These are phyloP conservation scores for Raffaelea albimanens DNA, from an alignment of 2,329 filamentous ascomycete species.

Conservation along the genomic window DNA sequence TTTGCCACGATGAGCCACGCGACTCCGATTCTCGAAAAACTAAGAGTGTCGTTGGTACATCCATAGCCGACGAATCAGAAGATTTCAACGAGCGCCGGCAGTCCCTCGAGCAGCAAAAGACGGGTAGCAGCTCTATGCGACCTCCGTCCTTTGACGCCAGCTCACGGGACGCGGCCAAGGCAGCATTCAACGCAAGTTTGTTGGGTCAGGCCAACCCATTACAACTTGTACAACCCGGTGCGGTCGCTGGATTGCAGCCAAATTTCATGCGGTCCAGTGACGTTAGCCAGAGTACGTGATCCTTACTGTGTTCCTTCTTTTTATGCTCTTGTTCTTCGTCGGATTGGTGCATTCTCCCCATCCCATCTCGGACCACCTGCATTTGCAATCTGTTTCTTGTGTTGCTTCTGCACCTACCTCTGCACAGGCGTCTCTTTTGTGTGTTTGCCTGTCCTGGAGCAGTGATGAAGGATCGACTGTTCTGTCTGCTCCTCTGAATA, in stretches of 20 bases:
- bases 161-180: slow-evolving; percentile 26
- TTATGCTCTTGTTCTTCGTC: neutral
- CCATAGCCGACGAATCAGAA: slow-evolving; percentile 53
- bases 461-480: no score
- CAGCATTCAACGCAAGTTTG: slow-evolving; percentile 31
- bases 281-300: slow-evolving; percentile 62
- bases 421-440: no score
- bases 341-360: slow-evolving; percentile 4
- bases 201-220: slow-evolving; percentile 45
- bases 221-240: slow-evolving; percentile 63
- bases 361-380: neutral
- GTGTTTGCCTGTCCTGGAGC: no score
- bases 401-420: no score
- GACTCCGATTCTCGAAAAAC: slow-evolving; percentile 72
- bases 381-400: slow-evolving; percentile 41
- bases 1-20: slow-evolving; percentile 95
- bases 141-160: slow-evolving; percentile 35
- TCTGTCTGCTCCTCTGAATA: no score
- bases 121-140: slow-evolving; percentile 46
- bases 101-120: slow-evolving; percentile 41
- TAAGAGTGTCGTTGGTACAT: slow-evolving; percentile 54
- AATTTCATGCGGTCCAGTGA: slow-evolving; percentile 49
- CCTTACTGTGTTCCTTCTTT: slow-evolving; percentile 1
- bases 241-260: slow-evolving; percentile 57
- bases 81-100: slow-evolving; percentile 40